A percentile compares a stretch with the other conserved stretches of the same genome.
Conservation (phyloP, 495 filamentous ascomycete genomes). For the Oidiodendron maius region DNA sequence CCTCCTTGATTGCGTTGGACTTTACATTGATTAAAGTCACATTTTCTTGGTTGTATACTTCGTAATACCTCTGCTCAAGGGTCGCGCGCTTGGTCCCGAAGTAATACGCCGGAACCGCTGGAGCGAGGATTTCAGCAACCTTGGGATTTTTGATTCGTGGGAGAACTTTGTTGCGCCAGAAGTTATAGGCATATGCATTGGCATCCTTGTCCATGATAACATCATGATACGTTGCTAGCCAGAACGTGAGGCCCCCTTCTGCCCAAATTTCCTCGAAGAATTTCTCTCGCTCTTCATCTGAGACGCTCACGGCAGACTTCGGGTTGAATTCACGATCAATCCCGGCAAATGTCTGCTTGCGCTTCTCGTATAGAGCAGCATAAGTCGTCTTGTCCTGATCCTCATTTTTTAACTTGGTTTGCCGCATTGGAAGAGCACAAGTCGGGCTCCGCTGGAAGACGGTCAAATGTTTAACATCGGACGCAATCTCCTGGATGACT, state of each 20-base stretch:
- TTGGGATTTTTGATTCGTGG: constrained; percentile 39
- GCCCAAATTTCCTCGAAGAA: constrained; percentile 41
- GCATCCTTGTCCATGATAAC: constrained; percentile 38
- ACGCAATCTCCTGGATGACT: constrained; percentile 26
- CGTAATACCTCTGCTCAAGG: constrained; percentile 47
- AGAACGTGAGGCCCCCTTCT: constrained; percentile 45
- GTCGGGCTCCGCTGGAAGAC: constrained; percentile 52
- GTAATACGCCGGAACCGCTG: constrained; percentile 35
- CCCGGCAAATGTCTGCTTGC: neutral
- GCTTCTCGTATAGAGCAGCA: neutral
- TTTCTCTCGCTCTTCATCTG: constrained; percentile 38
- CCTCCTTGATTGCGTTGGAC: constrained; percentile 33
- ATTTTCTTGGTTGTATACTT: constrained; percentile 41
- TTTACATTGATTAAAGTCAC: constrained; percentile 44
- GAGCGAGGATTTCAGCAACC: constrained; percentile 42
- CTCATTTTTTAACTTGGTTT: constrained; percentile 23
- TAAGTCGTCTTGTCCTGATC: neutral
- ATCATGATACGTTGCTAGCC: constrained; percentile 46
- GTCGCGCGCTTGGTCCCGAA: constrained; percentile 45
- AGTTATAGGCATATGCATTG: constrained; percentile 38
- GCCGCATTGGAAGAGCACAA: constrained; percentile 43
- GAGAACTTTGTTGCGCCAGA: constrained; percentile 36
- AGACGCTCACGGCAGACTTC: constrained; percentile 38
- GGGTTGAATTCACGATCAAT: constrained; percentile 30
- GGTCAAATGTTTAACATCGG: constrained; percentile 27